Evolutionary conservation across 2,329 filamentous ascomycete species (phyloP).

Genomic region (Colletotrichum horii): DNA sequence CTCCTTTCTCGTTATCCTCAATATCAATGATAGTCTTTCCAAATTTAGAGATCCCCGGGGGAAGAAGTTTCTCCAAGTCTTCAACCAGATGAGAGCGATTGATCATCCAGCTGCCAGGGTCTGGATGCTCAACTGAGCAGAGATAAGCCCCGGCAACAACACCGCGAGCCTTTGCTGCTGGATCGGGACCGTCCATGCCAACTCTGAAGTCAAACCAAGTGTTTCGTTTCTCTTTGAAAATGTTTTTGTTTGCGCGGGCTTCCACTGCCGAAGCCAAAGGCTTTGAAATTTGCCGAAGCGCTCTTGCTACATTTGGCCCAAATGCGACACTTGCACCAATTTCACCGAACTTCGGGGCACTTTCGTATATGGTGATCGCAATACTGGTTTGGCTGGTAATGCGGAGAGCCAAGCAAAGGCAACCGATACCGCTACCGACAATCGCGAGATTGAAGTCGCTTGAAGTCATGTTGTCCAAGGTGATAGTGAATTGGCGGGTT

Average conservation of each 20-base stretch:
- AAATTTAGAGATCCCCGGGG: conserved; percentile 19
- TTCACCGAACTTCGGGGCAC: not conserved
- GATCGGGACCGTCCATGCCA: conserved; percentile 2
- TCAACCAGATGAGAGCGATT: conserved; percentile 28
- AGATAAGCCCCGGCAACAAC: not conserved
- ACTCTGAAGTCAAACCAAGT: conserved; percentile 24
- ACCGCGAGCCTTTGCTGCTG: not conserved
- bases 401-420: conserved; percentile 52
- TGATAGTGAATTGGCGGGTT: not conserved
- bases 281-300: not conserved
- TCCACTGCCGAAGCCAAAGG: not conserved
- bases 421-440: conserved; percentile 56
- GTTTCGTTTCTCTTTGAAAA: conserved; percentile 2
- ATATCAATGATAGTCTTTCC: not conserved
- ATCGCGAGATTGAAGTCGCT: conserved; percentile 41
- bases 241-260: not conserved
- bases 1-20: not conserved
- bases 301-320: conserved; percentile 49
- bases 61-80: conserved; percentile 41
- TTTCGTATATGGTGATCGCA: conserved; percentile 32
- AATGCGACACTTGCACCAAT: conserved; percentile 55
- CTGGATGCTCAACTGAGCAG: not conserved
- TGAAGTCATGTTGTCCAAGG: not conserved
- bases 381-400: conserved; percentile 41
- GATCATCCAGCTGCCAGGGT: not conserved